Evolutionary conservation across 2,329 filamentous ascomycete genomes (phyloP).

Genomic region (Claviceps pusilla): DNA sequence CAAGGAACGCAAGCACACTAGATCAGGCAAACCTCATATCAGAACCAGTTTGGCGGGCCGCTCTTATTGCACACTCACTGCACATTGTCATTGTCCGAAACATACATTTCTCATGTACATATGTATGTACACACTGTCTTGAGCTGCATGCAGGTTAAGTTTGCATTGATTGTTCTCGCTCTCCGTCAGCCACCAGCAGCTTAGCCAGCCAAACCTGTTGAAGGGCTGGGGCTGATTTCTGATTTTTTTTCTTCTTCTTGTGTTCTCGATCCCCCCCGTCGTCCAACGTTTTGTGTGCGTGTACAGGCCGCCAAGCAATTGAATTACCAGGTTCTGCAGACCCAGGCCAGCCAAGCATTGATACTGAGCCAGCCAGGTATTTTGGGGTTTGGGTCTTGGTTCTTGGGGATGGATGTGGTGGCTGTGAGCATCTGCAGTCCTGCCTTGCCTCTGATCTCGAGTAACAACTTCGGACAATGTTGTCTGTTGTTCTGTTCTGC

Average conservation of each 20-base stretch:
- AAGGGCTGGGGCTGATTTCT: neutral
- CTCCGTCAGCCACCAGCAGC: neutral
- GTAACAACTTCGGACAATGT: neutral
- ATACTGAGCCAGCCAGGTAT: neutral
- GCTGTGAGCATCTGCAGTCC: slow-evolving; percentile 1
- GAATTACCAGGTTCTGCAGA: neutral
- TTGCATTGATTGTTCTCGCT: neutral
- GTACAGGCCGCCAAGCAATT: neutral
- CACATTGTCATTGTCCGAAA: neutral
- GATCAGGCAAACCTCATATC: neutral
- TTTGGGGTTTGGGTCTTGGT: neutral
- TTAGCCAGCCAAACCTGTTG: neutral
- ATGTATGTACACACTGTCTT: neutral
- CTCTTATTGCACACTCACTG: neutral
- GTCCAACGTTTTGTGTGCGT: neutral
- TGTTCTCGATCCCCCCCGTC: neutral
- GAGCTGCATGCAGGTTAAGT: neutral
- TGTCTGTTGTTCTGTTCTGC: neutral
- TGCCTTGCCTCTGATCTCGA: neutral
- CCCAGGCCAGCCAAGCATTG: neutral
- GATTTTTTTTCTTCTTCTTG: neutral
- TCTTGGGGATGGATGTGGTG: neutral
- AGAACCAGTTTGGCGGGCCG: neutral
- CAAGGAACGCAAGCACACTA: neutral
- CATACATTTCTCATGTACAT: neutral